phyloP scores from a whole-genome alignment of 306 rosid genomes.

The Quercus ilex region DNA sequence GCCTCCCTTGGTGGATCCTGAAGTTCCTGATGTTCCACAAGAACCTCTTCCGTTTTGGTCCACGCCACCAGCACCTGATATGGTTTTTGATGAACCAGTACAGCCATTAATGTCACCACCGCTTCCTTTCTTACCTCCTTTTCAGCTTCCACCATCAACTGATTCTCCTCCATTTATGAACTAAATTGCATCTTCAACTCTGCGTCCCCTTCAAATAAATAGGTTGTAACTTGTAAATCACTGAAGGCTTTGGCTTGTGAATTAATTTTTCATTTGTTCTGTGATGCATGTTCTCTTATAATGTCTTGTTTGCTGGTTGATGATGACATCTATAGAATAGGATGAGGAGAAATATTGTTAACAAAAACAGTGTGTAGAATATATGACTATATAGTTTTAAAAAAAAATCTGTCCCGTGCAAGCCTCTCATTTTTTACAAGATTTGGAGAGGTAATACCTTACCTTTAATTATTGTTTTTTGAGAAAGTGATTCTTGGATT shows the following conservation, averaged over 20 bases:
- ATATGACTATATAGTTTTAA: no score
- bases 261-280: background rate
- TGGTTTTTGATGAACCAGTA: slow-evolving; percentile 23
- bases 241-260: background rate
- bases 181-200: background rate
- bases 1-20: slow-evolving; percentile 42
- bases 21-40: slow-evolving; percentile 32
- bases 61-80: slow-evolving; percentile 37
- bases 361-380: no score
- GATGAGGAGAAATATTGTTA: no score
- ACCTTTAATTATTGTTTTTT: no score
- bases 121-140: slow-evolving; percentile 20
- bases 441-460: no score
- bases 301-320: background rate
- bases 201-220: background rate
- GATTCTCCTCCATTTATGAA: slow-evolving; percentile 19
- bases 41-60: slow-evolving; percentile 37
- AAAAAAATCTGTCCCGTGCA: no score
- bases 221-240: background rate
- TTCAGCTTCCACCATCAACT: slow-evolving; percentile 4
- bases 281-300: background rate
- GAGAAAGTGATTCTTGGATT: no score
- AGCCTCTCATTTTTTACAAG: no score
- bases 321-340: background rate
- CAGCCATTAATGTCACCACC: slow-evolving; percentile 28